Base-by-base conservation (phyloP, 2,329 filamentous ascomycete genomes). In the Eurotiales sp. region DNA sequence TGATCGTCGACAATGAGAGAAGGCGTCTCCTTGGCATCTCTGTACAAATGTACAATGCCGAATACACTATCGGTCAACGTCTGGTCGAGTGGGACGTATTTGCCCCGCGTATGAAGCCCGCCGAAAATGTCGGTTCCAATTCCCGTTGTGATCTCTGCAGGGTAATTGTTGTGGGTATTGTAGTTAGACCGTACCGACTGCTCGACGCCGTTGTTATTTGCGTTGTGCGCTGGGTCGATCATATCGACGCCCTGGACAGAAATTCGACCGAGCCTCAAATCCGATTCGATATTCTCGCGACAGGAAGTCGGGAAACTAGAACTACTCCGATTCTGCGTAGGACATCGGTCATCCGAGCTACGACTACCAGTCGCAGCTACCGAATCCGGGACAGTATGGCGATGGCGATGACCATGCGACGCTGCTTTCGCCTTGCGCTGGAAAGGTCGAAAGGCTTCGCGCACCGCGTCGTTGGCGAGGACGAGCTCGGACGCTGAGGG, bases 1-100 rank as follows among this genome's bases (percentile, higher is more conserved):
- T 79, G 74, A 40, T 78, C 74, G 51, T 81, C 68, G 21, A 65
- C 61, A 10, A 59, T 61, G 19, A 90, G 72, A 11, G 76, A 80
- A 1, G 82, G 76, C 1, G 85, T 86, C 67, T 95, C 88, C 53
- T 90, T 82, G 2, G 81, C 82, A 68, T 97, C 92, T 8, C 91
- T 83, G 67, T 96, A 99, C 23, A 99, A 80, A 67, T 96, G 93
- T 2, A 99, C 90, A 12, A 97, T 83, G 1, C 93, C 93, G 86
- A 90, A 96, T 37, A 90, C 88, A 1, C 90, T 78, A 54, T 95
- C 87, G 1, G 89, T 90, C 50, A 86, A 83, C 54, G 79, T 77
- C 14, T 83, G 81, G 51, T 86, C 81, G 1, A 92, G 77, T 0
- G 87, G 84, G 17, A 88, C 74, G 64, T 86, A 95, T 56, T 82